Base-by-base conservation (phyloP, 108 stramenopile genomes). In the Skeletonema costatum region DNA sequence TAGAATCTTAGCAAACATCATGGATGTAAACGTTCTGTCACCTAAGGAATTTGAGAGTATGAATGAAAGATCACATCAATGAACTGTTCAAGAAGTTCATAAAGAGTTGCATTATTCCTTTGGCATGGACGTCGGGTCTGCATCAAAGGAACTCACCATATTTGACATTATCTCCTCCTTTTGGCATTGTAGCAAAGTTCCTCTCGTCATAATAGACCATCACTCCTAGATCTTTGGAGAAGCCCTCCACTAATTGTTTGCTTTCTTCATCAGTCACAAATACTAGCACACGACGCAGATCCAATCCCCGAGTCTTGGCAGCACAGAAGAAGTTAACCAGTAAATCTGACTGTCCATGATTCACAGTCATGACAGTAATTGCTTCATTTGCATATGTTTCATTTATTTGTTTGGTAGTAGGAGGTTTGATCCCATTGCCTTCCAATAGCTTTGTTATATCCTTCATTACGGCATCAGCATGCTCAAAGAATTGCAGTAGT, bases 1-100 rank as follows among this genome's bases (percentile, higher is more conserved):
- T 39, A 90, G 68, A 11, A 89, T 73, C 61, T 76, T 66, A 30
- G 88, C 81, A 84, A 92, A 81, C 96, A 97, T 94, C 89, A 97
- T 92, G 12, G 64, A 60, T 3, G 74, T 74, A 62, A 93, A 97
- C 0, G 56, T 88, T 4, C 25, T 39, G 83, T 96, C 95, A 10
- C 39, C 39, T 41, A 12, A 41, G 11, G 12, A 41, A 41, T 41
- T 41, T 11, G 11, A 41, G 39, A 12, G 2, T 11, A 41, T 9
- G 39, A 12, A 41, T 25, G 11, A 41, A 41, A 11, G 39, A 1
- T 41, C 11, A 41, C 1, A 41, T 41, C 11, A 41, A 41, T 12
- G 39, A 41, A 12, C 11, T 11, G 11, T 41, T 10, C 39, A 41
- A 10, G 12, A 41, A 41, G 25, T n/a, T n/a, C 11, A 10, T 39